phyloP scores from a whole-genome alignment of 202 grass and related monocot species.

The Musa balbisiana region DNA sequence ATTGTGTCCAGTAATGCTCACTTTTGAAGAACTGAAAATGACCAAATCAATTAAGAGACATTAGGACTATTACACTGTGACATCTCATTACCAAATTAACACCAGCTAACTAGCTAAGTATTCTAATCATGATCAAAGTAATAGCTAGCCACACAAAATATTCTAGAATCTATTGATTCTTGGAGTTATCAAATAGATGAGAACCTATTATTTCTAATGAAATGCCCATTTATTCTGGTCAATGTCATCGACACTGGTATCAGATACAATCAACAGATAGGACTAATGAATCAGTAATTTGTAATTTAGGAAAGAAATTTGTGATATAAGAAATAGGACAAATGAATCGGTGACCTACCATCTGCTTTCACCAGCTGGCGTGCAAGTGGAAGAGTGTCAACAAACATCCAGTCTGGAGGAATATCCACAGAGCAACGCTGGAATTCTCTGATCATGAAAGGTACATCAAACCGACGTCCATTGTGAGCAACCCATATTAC shows the following conservation, averaged over 20 bases:
- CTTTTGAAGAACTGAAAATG: no score
- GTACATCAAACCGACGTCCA: conserved; percentile 70
- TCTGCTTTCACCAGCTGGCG: conserved; percentile 45
- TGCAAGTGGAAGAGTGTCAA: conserved; percentile 72
- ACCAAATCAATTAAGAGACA: no score
- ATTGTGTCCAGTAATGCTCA: no score
- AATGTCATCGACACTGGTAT: neutral
- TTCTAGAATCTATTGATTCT: no score
- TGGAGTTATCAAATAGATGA: neutral
- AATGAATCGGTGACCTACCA: conserved; percentile 36
- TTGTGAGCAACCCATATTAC: conserved; percentile 84
- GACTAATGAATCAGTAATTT: conserved; percentile 13
- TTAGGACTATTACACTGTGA: no score
- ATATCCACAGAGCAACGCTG: conserved; percentile 50
- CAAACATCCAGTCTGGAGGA: conserved; percentile 68
- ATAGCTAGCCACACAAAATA: no score
- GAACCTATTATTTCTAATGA: neutral
- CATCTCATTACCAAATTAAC: no score
- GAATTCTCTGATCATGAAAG: conserved; percentile 70
- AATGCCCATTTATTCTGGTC: neutral
- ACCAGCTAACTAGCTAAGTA: no score
- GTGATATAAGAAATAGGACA: neutral
- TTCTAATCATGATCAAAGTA: no score
- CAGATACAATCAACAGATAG: neutral
- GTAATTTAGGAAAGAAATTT: no score